Percentiles rank a stretch among this genome's conserved stretches.
Conservation (phyloP, 306 rosid species). For the Delonix regia region DNA sequence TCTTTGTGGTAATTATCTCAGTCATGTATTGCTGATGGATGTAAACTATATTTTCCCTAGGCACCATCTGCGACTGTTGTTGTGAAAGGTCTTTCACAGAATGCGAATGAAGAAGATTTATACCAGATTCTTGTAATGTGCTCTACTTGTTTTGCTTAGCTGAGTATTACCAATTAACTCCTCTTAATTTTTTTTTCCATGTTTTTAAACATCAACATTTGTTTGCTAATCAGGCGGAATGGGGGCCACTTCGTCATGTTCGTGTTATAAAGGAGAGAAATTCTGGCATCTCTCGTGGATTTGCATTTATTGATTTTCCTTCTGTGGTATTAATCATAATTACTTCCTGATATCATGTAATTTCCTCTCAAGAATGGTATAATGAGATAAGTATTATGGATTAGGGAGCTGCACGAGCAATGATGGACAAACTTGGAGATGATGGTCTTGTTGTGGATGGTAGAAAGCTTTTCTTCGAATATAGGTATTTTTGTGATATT, state of each 20-base stretch:
- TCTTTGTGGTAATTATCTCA: slow-evolving; percentile 27
- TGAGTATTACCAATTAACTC: slow-evolving; percentile 23
- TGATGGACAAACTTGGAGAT: slow-evolving; percentile 93
- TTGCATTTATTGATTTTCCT: slow-evolving; percentile 97
- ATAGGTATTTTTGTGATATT: slow-evolving; percentile 58
- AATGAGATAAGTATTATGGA: slow-evolving; percentile 43
- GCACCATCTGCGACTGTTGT: slow-evolving; percentile 98
- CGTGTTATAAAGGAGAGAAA: slow-evolving; percentile 96
- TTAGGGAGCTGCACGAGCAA: slow-evolving; percentile 83
- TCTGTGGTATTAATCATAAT: slow-evolving; percentile 69
- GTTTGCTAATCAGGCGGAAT: slow-evolving; percentile 71
- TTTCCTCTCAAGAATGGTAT: slow-evolving; percentile 31
- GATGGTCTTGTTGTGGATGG: slow-evolving; percentile 88
- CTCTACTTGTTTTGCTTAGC: slow-evolving; percentile 36
- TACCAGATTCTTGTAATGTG: slow-evolving; percentile 89
- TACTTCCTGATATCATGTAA: slow-evolving; percentile 23
- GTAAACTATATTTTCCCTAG: slow-evolving; percentile 49
- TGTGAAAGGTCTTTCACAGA: slow-evolving; percentile 96
- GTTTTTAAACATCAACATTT: slow-evolving; percentile 25
- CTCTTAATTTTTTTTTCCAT: slow-evolving; percentile 4
- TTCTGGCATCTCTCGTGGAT: slow-evolving; percentile 95
- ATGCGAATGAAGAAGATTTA: slow-evolving; percentile 92
- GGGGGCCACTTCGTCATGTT: slow-evolving; percentile 99
- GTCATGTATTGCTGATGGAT: not conserved
- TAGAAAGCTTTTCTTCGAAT: slow-evolving; percentile 89